phyloP scores from a whole-genome alignment of 306 rosid genomes.

The Cucurbita pepo region DNA sequence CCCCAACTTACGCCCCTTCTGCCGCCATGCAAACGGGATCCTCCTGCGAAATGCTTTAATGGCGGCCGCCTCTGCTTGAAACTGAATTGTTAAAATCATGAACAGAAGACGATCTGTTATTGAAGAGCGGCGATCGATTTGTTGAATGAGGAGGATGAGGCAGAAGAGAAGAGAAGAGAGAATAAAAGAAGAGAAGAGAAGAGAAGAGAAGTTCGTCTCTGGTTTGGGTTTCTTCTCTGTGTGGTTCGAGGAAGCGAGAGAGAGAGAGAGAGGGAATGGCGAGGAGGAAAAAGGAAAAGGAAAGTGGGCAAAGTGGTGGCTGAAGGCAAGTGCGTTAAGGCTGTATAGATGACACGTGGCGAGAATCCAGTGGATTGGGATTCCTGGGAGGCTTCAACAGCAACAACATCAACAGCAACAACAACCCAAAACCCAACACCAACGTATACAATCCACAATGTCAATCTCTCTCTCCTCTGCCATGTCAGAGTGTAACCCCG shows the following conservation, averaged over 20 bases:
- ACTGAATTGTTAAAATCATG: too few species aligned
- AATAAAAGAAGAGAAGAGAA: neutral
- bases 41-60: neutral
- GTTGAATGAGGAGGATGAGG: too few species aligned
- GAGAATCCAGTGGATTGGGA: conserved; percentile 10
- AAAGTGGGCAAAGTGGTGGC: conserved; percentile 1
- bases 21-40: neutral
- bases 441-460: conserved; percentile 1
- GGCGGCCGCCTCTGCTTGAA: neutral
- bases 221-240: too few species aligned
- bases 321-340: conserved; percentile 1
- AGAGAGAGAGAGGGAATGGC: neutral
- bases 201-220: neutral
- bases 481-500: conserved; percentile 92
- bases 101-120: neutral
- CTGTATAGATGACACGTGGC: conserved; percentile 10
- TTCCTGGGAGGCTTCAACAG: conserved; percentile 12
- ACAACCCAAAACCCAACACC: conserved; percentile 15
- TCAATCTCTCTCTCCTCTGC: conserved; percentile 41
- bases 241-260: neutral
- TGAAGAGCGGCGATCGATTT: neutral
- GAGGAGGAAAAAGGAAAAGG: neutral
- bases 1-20: neutral
- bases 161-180: too few species aligned
- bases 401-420: conserved; percentile 2